Base-by-base conservation (phyloP, 2,329 filamentous ascomycete genomes). In the Fusarium burgessii region DNA sequence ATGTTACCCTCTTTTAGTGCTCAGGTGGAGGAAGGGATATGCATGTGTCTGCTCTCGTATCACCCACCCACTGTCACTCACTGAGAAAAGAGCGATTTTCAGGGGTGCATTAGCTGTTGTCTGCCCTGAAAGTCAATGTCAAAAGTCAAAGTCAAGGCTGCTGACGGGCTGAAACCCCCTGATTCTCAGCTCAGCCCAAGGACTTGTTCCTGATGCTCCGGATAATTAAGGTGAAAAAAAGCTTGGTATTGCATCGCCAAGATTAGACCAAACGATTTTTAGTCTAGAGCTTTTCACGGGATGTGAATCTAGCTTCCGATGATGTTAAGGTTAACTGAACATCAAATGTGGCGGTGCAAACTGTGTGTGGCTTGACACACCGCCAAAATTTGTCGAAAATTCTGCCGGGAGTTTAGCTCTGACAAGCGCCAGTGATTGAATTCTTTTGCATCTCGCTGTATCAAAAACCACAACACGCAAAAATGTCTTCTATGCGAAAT, bases 401-500 rank as follows among this genome's bases (percentile, higher is more conserved):
- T 80, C 79, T 81, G 79, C 79, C 80, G 43, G 47, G n/a, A 8
- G 51, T 41, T 23, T 46, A 62, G 50, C 35, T 60, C 56, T 36
- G 64, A 33, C 47, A 51, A 51, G 29, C 38, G 47, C 20, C 25
- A 23, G 25, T 18, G n/a, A 62, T 67, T 42, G 29, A 25, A 59
- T 59, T 72, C 68, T 71, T 59, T 41, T 20, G 49, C 65, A 45
- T 56, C 23, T 14, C n/a, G 29, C 20, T 35, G 12, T 20, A 40
- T 29, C 35, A 23, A 57, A 57, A 11, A 46, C 25, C 36, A 45
- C 38, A 59, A 41, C 43, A 14, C 10, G 49, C 52, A 74, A 66
- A 42, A 35, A 87, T 89, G 87, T 89, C 87, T 36, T 89, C 88
- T 5, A 85, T 90, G 80, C 84, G 88, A 70, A 90, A 90, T 77